Conservation (phyloP, 1,139 yeast species). For the Nakaseomyces glabratus region DNA sequence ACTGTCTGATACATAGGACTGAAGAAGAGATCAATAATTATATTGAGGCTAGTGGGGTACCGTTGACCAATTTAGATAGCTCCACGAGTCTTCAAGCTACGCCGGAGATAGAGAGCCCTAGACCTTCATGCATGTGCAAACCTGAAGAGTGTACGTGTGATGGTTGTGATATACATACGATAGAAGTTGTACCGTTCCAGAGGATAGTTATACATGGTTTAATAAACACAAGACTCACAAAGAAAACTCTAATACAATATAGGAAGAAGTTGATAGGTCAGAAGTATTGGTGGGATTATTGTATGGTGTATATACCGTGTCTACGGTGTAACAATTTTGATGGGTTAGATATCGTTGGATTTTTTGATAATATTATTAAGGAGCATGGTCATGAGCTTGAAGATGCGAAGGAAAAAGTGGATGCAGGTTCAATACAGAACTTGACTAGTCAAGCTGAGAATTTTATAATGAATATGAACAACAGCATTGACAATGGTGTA, state of each 20-base stretch:
- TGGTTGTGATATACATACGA: conserved; percentile 23
- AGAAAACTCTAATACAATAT: conserved; percentile 24
- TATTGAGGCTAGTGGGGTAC: conserved; percentile 27
- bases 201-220: conserved; percentile 22
- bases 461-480: too few species aligned
- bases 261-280: conserved; percentile 26
- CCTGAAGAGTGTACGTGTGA: conserved; percentile 19
- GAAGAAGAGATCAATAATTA: conserved; percentile 28
- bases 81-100: conserved; percentile 5
- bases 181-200: conserved; percentile 24
- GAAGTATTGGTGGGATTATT: conserved; percentile 29
- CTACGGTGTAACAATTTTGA: conserved; percentile 19
- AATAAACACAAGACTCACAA: conserved; percentile 19
- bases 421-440: too few species aligned
- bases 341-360: conserved; percentile 20
- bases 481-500: too few species aligned
- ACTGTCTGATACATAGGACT: conserved; percentile 30
- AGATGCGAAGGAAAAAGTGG: conserved; percentile 3
- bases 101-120: not conserved
- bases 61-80: conserved; percentile 22
- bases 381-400: conserved; percentile 12
- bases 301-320: conserved; percentile 21
- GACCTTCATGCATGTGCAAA: conserved; percentile 10
- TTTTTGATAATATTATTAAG: conserved; percentile 24
- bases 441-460: too few species aligned